Conservation (phyloP, 1,284 basidiomycete species). For the Cryptococcus sp. region DNA sequence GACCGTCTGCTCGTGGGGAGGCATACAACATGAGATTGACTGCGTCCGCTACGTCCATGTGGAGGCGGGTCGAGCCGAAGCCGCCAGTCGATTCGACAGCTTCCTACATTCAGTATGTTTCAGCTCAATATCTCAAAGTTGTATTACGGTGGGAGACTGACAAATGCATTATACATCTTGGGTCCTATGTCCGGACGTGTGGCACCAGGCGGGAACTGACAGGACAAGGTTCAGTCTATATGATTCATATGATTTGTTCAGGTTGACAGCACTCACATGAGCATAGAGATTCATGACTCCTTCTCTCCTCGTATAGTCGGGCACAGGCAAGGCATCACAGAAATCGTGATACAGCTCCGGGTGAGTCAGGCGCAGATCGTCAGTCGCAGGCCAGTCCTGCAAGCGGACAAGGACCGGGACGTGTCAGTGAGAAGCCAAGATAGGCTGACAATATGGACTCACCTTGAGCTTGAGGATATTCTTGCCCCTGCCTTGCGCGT, state of each 20-base stretch:
- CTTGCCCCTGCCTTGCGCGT: conserved; percentile 59
- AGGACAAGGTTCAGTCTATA: conserved; percentile 44
- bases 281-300: conserved; percentile 80
- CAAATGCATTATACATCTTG: conserved; percentile 60
- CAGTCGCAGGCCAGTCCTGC: conserved; percentile 87
- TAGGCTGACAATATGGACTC: conserved; percentile 11
- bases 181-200: conserved; percentile 84
- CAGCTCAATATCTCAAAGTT: conserved; percentile 4
- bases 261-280: conserved; percentile 37
- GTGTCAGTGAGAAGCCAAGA: background rate
- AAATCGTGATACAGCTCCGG: conserved; percentile 90
- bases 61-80: conserved; percentile 67
- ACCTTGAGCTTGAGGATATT: conserved; percentile 80
- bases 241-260: no score
- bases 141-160: conserved; percentile 18
- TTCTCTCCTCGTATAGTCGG: conserved; percentile 83
- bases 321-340: conserved; percentile 75
- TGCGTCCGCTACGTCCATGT: conserved; percentile 97
- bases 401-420: background rate
- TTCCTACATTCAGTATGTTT: conserved; percentile 4
- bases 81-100: conserved; percentile 18
- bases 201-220: conserved; percentile 78
- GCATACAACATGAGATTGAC: conserved; percentile 88
- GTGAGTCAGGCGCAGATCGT: conserved; percentile 78
- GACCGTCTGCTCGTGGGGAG: conserved; percentile 58